A percentile compares a stretch with the other conserved stretches of the same genome.
These are phyloP conservation scores for Lactarius trivialis DNA, from an alignment of 768 basidiomycete genomes.

Conservation along the genomic window DNA sequence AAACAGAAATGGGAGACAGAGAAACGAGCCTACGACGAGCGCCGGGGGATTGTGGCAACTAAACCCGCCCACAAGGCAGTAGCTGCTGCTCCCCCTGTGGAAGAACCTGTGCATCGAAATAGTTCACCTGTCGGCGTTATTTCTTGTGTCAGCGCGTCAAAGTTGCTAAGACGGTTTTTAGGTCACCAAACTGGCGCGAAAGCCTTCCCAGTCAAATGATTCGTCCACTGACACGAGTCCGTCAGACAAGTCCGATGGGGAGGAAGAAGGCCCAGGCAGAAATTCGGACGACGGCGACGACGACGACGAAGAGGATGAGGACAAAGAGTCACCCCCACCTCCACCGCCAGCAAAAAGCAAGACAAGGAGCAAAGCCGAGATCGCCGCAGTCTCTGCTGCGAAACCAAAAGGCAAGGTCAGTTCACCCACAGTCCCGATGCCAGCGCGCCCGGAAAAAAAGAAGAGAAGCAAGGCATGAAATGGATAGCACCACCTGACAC, in stretches of 20 bases:
- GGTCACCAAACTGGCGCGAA: conserved; percentile 4
- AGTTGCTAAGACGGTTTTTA: conserved; percentile 1
- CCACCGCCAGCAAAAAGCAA: conserved; percentile 28
- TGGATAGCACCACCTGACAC: conserved; percentile 16
- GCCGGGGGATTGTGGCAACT: conserved; percentile 28
- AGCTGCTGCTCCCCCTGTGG: neutral
- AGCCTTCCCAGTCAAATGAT: conserved; percentile 7
- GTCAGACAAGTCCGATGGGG: conserved; percentile 12
- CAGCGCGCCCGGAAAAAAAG: conserved; percentile 34
- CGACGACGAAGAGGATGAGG: conserved; percentile 31
- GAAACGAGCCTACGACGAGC: conserved; percentile 59
- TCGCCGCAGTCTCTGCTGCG: conserved; percentile 3
- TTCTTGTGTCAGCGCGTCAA: neutral
- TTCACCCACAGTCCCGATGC: neutral
- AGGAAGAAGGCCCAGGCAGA: conserved; percentile 9
- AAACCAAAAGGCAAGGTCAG: conserved; percentile 14
- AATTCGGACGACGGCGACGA: conserved; percentile 31
- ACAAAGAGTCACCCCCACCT: conserved; percentile 31
- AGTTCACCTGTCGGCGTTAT: neutral
- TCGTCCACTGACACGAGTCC: conserved; percentile 14
- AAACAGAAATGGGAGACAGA: conserved; percentile 59
- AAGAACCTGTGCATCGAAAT: conserved; percentile 6
- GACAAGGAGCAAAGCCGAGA: conserved; percentile 19
- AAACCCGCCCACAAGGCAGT: conserved; percentile 2
- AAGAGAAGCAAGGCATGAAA: conserved; percentile 40